These are phyloP conservation scores for Amanita molliuscula DNA, from an alignment of 768 basidiomycete species.

Conservation along the genomic window DNA sequence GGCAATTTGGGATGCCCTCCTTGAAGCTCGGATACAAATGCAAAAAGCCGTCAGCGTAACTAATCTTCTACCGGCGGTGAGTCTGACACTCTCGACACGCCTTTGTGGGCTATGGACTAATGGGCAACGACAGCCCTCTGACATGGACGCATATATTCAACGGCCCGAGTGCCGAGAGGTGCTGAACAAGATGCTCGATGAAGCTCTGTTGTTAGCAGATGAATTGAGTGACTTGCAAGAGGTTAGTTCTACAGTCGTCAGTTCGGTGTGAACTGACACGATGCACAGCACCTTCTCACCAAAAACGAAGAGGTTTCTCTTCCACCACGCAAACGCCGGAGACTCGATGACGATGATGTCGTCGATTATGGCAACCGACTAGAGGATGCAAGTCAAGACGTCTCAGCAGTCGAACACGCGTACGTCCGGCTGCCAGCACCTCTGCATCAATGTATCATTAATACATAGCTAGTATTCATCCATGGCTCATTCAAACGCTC, in stretches of 20 bases:
- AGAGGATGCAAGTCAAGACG: slow-evolving; percentile 29
- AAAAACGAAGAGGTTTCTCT: slow-evolving; percentile 35
- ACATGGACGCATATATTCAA: slow-evolving; percentile 25
- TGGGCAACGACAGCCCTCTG: slow-evolving; percentile 17
- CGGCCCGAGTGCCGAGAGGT: slow-evolving; percentile 32
- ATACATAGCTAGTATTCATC: slow-evolving; percentile 40
- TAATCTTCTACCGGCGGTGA: slow-evolving; percentile 56
- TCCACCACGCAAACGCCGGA: slow-evolving; percentile 52
- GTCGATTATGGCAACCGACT: slow-evolving; percentile 28
- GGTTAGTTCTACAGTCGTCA: slow-evolving; percentile 23
- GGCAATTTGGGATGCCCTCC: slow-evolving; percentile 77
- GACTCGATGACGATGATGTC: slow-evolving; percentile 21
- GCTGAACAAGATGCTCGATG: slow-evolving; percentile 43
- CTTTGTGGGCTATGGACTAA: background rate
- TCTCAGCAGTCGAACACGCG: slow-evolving; percentile 39
- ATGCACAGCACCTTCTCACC: slow-evolving; percentile 31
- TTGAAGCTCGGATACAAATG: slow-evolving; percentile 85
- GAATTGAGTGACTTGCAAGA: slow-evolving; percentile 63
- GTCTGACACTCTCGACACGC: slow-evolving; percentile 13
- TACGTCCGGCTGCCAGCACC: slow-evolving; percentile 21
- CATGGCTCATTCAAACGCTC: slow-evolving; percentile 66
- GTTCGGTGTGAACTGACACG: background rate
- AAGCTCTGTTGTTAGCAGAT: slow-evolving; percentile 50
- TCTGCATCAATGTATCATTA: background rate
- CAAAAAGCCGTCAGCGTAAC: slow-evolving; percentile 69